Percentiles rank a stretch among this genome's conserved stretches.
Evolutionary conservation across 176 grass and related monocot genomes (phyloP).

Genomic region (Oryza glaberrima): DNA sequence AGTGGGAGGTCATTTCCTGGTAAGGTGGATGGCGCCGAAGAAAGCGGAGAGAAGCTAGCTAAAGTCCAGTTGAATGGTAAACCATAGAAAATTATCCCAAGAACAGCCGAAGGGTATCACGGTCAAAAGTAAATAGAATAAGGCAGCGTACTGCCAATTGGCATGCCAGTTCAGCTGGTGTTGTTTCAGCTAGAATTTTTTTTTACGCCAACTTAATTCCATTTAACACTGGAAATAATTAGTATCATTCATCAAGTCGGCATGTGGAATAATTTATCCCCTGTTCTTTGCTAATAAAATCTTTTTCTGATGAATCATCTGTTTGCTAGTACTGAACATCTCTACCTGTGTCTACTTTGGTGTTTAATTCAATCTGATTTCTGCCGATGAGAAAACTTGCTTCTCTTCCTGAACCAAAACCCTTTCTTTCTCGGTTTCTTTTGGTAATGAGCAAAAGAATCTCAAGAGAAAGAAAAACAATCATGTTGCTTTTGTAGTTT

Average conservation of each 20-base stretch:
- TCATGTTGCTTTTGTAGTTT: neutral
- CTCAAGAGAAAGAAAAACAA: neutral
- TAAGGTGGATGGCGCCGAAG: conserved; percentile 35
- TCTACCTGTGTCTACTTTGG: neutral
- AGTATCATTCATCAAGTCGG: conserved; percentile 25
- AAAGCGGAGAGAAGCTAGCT: conserved; percentile 48
- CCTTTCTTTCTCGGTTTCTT: neutral
- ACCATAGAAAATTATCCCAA: conserved; percentile 29
- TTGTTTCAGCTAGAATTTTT: conserved; percentile 37
- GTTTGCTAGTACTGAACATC: neutral
- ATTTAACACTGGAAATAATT: conserved; percentile 36
- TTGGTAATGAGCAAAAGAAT: neutral
- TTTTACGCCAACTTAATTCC: neutral
- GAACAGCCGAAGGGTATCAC: conserved; percentile 2
- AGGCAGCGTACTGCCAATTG: conserved; percentile 12
- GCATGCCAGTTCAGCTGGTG: conserved; percentile 8
- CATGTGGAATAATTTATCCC: conserved; percentile 31
- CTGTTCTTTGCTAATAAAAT: neutral
- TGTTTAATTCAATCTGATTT: neutral
- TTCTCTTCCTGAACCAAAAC: neutral
- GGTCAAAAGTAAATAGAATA: conserved; percentile 50
- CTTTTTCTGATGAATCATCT: neutral
- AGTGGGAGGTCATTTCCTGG: conserved; percentile 83
- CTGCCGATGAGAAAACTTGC: neutral
- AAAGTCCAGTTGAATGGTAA: conserved; percentile 64